A percentile compares a stretch with the other conserved stretches of the same genome.
Evolutionary conservation across 2,329 filamentous ascomycete genomes (phyloP).

Genomic region (Tolypocladium guangdongense): DNA sequence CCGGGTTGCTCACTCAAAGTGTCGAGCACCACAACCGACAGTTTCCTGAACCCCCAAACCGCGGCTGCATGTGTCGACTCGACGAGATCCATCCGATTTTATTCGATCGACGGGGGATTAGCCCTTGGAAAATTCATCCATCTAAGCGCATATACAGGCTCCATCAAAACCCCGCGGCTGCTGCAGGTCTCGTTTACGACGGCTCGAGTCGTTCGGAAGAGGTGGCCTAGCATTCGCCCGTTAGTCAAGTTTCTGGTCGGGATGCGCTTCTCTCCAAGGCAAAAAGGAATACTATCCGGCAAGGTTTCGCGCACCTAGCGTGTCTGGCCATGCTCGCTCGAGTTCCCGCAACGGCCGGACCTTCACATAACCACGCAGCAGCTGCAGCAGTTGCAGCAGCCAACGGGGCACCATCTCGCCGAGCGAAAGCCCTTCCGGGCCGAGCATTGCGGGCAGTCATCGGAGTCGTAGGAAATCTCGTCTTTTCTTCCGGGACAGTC

Average conservation of each 20-base stretch:
- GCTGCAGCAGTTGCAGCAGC: constrained; percentile 20
- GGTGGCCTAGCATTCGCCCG: background rate
- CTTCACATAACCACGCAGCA: constrained; percentile 14
- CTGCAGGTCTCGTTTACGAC: background rate
- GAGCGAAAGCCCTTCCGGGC: constrained; percentile 17
- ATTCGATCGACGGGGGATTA: background rate
- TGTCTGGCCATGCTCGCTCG: background rate
- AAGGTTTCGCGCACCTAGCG: background rate
- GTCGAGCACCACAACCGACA: background rate
- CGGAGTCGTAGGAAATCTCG: constrained; percentile 16
- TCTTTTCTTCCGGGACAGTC: constrained; percentile 19
- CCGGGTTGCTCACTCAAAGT: background rate
- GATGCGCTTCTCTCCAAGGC: background rate
- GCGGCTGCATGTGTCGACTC: background rate
- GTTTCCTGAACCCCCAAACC: background rate
- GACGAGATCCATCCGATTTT: background rate
- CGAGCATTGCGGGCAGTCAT: constrained; percentile 25
- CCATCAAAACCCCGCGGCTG: background rate
- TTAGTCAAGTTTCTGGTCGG: background rate
- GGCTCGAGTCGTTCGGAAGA: background rate
- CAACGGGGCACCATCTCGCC: constrained; percentile 25
- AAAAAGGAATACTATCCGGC: background rate
- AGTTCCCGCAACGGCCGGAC: background rate
- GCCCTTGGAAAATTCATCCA: background rate
- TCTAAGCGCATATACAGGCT: background rate